These are phyloP conservation scores for Colletotrichum sidae DNA, from an alignment of 2,329 filamentous ascomycete genomes.

Conservation along the genomic window DNA sequence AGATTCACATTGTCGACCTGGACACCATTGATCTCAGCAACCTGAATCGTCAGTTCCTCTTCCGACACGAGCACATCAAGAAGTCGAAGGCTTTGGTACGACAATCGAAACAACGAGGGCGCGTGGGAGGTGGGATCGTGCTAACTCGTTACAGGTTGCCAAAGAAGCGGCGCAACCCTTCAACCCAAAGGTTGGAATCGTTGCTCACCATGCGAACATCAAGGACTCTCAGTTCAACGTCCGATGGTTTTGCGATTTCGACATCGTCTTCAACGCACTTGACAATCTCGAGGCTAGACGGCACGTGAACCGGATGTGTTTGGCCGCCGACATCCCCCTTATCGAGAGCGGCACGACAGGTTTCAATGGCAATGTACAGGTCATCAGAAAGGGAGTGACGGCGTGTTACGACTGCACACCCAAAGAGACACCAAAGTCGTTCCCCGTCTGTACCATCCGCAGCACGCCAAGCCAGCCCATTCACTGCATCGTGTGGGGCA, in stretches of 20 bases:
- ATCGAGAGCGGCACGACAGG: slow-evolving; percentile 98
- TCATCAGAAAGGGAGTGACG: slow-evolving; percentile 91
- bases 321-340: slow-evolving; percentile 89
- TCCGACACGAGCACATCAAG: slow-evolving; percentile 96
- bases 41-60: slow-evolving; percentile 96
- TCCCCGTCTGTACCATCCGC: slow-evolving; percentile 96
- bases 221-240: slow-evolving; percentile 89
- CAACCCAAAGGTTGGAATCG: slow-evolving; percentile 87
- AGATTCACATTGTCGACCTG: slow-evolving; percentile 94
- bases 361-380: slow-evolving; percentile 97
- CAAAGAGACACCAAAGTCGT: slow-evolving; percentile 91
- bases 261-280: slow-evolving; percentile 93
- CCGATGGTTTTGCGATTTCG: slow-evolving; percentile 86
- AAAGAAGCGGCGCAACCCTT: slow-evolving; percentile 92
- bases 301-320: slow-evolving; percentile 97
- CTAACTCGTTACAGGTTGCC: slow-evolving; percentile 72
- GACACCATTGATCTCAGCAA: slow-evolving; percentile 99
- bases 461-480: slow-evolving; percentile 97
- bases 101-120: slow-evolving; percentile 37
- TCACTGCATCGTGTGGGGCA: slow-evolving; percentile 98
- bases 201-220: slow-evolving; percentile 94
- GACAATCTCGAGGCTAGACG: slow-evolving; percentile 94
- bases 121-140: not conserved
- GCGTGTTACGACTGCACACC: slow-evolving; percentile 96
- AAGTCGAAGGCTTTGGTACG: slow-evolving; percentile 92